Percentiles rank a stretch among this genome's conserved stretches.
These are phyloP conservation scores for Avena sativa DNA, from an alignment of 176 grass and related monocot species.

Conservation along the genomic window DNA sequence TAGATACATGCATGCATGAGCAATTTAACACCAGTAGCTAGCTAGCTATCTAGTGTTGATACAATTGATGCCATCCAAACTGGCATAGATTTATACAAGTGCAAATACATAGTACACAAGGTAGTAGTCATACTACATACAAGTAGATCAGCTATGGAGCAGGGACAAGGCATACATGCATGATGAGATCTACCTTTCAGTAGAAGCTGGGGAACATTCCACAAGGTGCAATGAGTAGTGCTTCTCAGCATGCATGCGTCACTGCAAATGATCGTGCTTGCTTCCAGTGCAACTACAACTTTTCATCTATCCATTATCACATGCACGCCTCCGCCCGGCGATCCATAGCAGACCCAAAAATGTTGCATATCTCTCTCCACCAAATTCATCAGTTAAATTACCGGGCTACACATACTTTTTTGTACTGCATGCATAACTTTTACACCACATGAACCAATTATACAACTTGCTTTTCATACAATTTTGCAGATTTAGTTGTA, in stretches of 20 bases:
- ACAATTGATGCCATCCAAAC: not conserved
- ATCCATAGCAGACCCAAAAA: not conserved
- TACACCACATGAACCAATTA: not conserved
- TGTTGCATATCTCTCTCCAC: not conserved
- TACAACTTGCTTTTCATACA: not conserved
- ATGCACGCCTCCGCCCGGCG: constrained; percentile 18
- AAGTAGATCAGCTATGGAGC: not conserved
- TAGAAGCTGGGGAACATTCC: constrained; percentile 54
- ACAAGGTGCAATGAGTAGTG: constrained; percentile 58
- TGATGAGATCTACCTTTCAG: constrained; percentile 50
- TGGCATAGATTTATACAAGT: not conserved
- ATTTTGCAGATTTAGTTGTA: not conserved
- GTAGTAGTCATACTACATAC: no score
- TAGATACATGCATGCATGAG: not conserved
- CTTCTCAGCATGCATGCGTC: constrained; percentile 49
- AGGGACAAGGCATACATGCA: constrained; percentile 29
- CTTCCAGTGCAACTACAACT: constrained; percentile 32
- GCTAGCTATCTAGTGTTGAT: not conserved
- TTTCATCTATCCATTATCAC: constrained; percentile 55
- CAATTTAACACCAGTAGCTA: not conserved
- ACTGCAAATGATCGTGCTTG: constrained; percentile 57
- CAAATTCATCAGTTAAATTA: not conserved
- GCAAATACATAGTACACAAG: not conserved
- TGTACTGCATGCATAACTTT: not conserved
- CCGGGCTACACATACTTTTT: not conserved